These are phyloP conservation scores for Taiwanofungus camphoratus DNA, from an alignment of 1,284 basidiomycete species.

Conservation along the genomic window DNA sequence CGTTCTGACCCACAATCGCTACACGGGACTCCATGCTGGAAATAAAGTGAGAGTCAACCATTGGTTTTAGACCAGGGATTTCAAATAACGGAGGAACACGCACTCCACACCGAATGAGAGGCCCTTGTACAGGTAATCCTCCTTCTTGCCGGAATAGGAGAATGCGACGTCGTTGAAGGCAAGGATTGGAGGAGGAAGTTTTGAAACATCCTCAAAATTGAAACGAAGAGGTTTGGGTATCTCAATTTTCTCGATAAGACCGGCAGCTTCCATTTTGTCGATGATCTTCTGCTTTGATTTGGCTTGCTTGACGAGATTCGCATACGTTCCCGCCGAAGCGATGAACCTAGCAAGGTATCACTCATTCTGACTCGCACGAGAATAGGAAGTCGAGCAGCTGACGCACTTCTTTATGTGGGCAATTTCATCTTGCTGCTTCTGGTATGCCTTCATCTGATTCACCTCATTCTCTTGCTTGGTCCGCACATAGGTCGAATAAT, in stretches of 20 bases:
- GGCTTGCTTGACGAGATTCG: constrained; percentile 97
- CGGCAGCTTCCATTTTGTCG: constrained; percentile 99
- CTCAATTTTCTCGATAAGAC: constrained; percentile 89
- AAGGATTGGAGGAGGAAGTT: constrained; percentile 95
- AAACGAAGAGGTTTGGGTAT: constrained; percentile 72
- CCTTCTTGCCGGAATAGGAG: constrained; percentile 85
- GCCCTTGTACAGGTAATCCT: constrained; percentile 85
- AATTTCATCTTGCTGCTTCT: constrained; percentile 98
- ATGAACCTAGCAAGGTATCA: constrained; percentile 64
- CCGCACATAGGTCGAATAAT: constrained; percentile 94
- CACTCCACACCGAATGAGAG: constrained; percentile 95
- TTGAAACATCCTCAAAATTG: constrained; percentile 94
- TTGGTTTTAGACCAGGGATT: neutral
- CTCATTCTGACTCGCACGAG: neutral
- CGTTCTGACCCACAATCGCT: constrained; percentile 98
- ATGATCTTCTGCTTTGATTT: constrained; percentile 99
- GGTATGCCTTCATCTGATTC: constrained; percentile 99
- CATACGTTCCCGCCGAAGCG: constrained; percentile 97
- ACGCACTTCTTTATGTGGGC: constrained; percentile 91
- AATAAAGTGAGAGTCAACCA: neutral
- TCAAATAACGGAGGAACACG: constrained; percentile 25
- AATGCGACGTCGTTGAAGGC: constrained; percentile 95
- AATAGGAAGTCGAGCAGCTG: neutral
- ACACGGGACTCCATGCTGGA: constrained; percentile 89
- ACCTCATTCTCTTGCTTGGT: constrained; percentile 97